Percentiles rank a stretch among this genome's conserved stretches.
Conservation (phyloP, 2,329 filamentous ascomycete genomes). For the Fusarium lyarnte region DNA sequence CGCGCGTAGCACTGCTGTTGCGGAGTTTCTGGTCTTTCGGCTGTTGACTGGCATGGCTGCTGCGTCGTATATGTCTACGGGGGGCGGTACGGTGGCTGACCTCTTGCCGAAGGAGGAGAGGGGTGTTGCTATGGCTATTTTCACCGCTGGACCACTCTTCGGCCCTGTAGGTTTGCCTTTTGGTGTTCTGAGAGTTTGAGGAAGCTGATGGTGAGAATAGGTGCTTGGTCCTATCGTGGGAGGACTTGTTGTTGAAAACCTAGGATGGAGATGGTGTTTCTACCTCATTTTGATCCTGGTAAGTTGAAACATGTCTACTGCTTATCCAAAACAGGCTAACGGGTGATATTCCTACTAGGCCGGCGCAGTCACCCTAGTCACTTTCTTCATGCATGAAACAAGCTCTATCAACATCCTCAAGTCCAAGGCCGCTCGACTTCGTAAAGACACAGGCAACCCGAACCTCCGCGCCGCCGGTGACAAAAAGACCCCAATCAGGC, state of each 20-base stretch:
- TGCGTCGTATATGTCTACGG: neutral
- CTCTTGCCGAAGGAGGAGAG: neutral
- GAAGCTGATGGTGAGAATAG: fast-evolving
- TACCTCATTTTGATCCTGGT: neutral
- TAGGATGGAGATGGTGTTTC: neutral
- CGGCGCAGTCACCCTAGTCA: fast-evolving
- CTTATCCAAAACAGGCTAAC: neutral
- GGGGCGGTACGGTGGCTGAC: neutral
- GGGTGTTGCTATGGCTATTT: neutral
- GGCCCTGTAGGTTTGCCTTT: neutral
- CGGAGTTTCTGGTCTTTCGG: neutral
- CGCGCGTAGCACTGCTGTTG: fast-evolving
- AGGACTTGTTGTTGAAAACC: neutral
- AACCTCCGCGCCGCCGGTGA: fast-evolving
- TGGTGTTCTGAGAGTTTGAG: fast-evolving
- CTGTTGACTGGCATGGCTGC: neutral
- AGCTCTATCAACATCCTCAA: neutral
- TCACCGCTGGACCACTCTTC: neutral
- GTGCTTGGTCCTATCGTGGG: neutral
- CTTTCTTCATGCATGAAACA: neutral
- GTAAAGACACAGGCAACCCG: neutral
- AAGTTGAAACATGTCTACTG: fast-evolving
- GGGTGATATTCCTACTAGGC: neutral
- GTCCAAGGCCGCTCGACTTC: neutral
- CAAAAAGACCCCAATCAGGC: fast-evolving